Base-by-base conservation (phyloP, 2,329 filamentous ascomycete species). In the Ploettnerulaceae sp. region DNA sequence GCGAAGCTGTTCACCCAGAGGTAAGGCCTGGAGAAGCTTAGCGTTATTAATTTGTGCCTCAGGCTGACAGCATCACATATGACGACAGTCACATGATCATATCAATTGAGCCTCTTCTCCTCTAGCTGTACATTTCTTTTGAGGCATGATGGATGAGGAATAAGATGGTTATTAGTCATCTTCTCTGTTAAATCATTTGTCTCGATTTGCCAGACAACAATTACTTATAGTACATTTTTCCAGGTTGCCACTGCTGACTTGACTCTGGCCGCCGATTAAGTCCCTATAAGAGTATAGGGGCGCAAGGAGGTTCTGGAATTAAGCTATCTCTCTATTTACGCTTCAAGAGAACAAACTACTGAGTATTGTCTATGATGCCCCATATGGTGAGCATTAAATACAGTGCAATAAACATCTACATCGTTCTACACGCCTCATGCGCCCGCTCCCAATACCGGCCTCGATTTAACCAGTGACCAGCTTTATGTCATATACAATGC, bases 401-500 rank as follows among this genome's bases (percentile, higher is more conserved):
- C 44, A 50, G 39, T 45, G 39, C 40, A 45, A 53, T 25, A 43
- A 50, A 55, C 46, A 57, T 56, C 51, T 60, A 57, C 45, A 40
- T 58, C 55, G 58, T 56, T 60, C 55, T 57, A 59, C 55, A 55
- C 54, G 26, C 38, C 41, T 49, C 36, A 53, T 59, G 53, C 59
- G 54, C 59, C 56, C 51, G 55, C 57, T 60, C 57, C 58, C 52
- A 56, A 60, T 59, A 57, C 54, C 18, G 22, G 12, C 31, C 32
- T 32, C 26, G 9, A 8, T 32, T 35, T 49, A 57, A 49, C 53
- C 54, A 39, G 33, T 48, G 34, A 47, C 49, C 37, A 45, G 36
- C 38, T 15, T 47, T 33, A 36, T 47, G 41, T 54, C 53, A 57
- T 59, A 55, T 61, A 60, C 59, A 61, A 59, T 57, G 54, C 57